These are phyloP conservation scores for Crithidia expoeki DNA, from an alignment of 208 protist species.

Conservation along the genomic window DNA sequence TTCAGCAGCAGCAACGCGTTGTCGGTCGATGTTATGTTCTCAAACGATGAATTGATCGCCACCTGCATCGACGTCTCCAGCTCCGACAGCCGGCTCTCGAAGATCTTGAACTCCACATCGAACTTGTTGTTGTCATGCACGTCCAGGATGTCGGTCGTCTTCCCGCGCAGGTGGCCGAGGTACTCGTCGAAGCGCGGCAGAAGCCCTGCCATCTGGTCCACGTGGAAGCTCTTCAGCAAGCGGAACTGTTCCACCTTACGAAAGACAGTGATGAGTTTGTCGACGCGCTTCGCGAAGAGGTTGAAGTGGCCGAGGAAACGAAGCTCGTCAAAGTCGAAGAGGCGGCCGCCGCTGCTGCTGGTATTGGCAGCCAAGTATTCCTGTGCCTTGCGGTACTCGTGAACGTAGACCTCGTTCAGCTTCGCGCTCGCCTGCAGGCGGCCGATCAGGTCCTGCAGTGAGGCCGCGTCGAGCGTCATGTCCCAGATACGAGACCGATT, in stretches of 20 bases:
- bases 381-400: constrained; percentile 92
- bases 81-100: constrained; percentile 93
- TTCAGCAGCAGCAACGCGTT: constrained; percentile 92
- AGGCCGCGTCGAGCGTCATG: constrained; percentile 74
- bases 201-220: constrained; percentile 95
- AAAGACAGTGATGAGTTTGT: constrained; percentile 97
- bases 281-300: constrained; percentile 96
- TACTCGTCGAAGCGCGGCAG: constrained; percentile 94
- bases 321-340: constrained; percentile 95
- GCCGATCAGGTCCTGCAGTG: constrained; percentile 78
- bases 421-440: constrained; percentile 88
- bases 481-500: constrained; percentile 92
- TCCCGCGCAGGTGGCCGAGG: constrained; percentile 90
- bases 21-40: constrained; percentile 95
- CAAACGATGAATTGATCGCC: constrained; percentile 96
- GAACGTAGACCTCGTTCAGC: constrained; percentile 94
- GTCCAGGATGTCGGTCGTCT: constrained; percentile 95
- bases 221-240: constrained; percentile 91
- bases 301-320: constrained; percentile 98
- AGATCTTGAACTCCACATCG: constrained; percentile 96
- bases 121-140: constrained; percentile 95
- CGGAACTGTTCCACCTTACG: constrained; percentile 96
- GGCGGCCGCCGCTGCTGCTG: constrained; percentile 49
- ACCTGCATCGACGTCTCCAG: constrained; percentile 95
- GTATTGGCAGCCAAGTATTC: constrained; percentile 80